Evolutionary conservation across 2,329 filamentous ascomycete genomes (phyloP).

Genomic region (Aspergillus fijiensis): DNA sequence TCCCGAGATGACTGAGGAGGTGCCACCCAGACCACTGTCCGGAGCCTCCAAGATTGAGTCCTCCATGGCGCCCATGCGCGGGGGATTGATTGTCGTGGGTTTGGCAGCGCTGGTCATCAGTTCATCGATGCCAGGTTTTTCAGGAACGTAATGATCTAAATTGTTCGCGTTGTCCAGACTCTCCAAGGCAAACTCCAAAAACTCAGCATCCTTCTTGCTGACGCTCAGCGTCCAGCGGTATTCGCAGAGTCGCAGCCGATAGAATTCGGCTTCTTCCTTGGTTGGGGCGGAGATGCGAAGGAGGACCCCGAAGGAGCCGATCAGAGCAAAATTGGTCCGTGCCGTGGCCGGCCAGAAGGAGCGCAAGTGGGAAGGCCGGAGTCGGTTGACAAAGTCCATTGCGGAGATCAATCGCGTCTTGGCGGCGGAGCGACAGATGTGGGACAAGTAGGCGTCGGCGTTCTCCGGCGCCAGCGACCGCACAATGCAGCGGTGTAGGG

Average conservation of each 20-base stretch:
- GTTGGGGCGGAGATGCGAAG: slow-evolving; percentile 87
- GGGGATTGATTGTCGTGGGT: slow-evolving; percentile 17
- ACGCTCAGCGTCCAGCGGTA: slow-evolving; percentile 94
- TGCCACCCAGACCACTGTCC: slow-evolving; percentile 22
- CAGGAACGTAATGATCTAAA: slow-evolving; percentile 66
- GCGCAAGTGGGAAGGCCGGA: slow-evolving; percentile 81
- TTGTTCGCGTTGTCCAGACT: slow-evolving; percentile 73
- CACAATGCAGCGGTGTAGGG: slow-evolving; percentile 85
- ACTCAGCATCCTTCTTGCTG: slow-evolving; percentile 67
- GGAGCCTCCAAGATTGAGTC: slow-evolving; percentile 28
- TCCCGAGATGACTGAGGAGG: slow-evolving; percentile 40
- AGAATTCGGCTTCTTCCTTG: slow-evolving; percentile 88
- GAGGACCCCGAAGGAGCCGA: slow-evolving; percentile 88
- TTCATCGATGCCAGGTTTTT: slow-evolving; percentile 63
- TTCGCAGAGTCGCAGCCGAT: slow-evolving; percentile 77
- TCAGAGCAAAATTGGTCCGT: slow-evolving; percentile 78
- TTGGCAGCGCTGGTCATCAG: slow-evolving; percentile 37
- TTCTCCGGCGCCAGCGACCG: slow-evolving; percentile 64
- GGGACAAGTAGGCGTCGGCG: slow-evolving; percentile 76
- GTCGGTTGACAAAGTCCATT: slow-evolving; percentile 95
- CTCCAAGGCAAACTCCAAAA: slow-evolving; percentile 66
- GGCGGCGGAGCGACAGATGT: slow-evolving; percentile 89
- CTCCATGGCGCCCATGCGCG: slow-evolving; percentile 24
- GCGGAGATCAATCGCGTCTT: slow-evolving; percentile 92
- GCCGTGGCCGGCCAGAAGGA: slow-evolving; percentile 71